phyloP scores from a whole-genome alignment of 2,329 filamentous ascomycete genomes.

The Alternaria sp. region DNA sequence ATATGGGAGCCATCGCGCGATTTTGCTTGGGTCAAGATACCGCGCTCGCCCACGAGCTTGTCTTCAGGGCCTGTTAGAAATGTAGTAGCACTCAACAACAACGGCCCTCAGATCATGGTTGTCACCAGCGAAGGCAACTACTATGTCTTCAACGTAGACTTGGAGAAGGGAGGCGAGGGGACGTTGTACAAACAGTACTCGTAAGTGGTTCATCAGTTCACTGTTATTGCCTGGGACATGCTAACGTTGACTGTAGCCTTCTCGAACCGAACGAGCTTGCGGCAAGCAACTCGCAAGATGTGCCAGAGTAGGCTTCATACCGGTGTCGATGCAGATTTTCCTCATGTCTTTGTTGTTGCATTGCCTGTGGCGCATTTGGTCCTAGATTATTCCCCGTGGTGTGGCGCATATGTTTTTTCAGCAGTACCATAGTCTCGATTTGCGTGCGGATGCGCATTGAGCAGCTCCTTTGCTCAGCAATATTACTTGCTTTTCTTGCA shows the following conservation, averaged over 20 bases:
- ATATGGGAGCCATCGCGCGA: slow-evolving; percentile 97
- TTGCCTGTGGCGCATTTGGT: slow-evolving; percentile 38
- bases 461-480: slow-evolving; percentile 5
- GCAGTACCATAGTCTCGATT: slow-evolving; percentile 2
- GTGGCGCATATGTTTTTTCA: slow-evolving; percentile 21
- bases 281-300: slow-evolving; percentile 41
- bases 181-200: slow-evolving; percentile 91
- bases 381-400: slow-evolving; percentile 33
- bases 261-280: slow-evolving; percentile 49
- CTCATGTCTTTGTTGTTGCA: slow-evolving; percentile 30
- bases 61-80: slow-evolving; percentile 71
- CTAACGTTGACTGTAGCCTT: slow-evolving; percentile 39
- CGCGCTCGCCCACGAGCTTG: slow-evolving; percentile 63
- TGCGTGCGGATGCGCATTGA: slow-evolving; percentile 7
- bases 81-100: slow-evolving; percentile 97
- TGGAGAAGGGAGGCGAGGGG: slow-evolving; percentile 94
- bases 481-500: slow-evolving; percentile 4
- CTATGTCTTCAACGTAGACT: slow-evolving; percentile 93
- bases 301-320: slow-evolving; percentile 35
- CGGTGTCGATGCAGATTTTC: slow-evolving; percentile 10
- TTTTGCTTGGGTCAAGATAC: slow-evolving; percentile 96
- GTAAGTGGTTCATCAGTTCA: slow-evolving; percentile 65
- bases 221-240: neutral
- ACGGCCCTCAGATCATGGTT: slow-evolving; percentile 95
- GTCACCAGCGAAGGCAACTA: slow-evolving; percentile 96